These are phyloP conservation scores for Acanthamoeba lenticulata DNA, from an alignment of 208 protist species.

Conservation along the genomic window DNA sequence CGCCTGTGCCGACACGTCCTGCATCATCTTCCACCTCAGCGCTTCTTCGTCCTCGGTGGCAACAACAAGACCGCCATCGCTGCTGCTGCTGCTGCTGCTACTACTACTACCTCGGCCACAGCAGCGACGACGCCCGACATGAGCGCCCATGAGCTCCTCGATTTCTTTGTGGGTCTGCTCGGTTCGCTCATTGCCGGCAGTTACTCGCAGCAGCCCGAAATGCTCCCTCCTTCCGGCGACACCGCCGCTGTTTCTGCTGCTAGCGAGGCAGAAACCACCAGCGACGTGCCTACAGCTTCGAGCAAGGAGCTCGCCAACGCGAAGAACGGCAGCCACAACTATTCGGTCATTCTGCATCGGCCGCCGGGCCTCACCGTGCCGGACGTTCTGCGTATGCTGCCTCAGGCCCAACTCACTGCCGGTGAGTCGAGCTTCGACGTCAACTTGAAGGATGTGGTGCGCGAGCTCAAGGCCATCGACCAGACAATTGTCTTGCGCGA, in stretches of 20 bases:
- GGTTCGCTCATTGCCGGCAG: neutral
- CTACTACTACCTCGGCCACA: neutral
- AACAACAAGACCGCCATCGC: neutral
- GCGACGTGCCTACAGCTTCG: neutral
- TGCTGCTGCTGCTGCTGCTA: neutral
- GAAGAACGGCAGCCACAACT: neutral
- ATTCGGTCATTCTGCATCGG: constrained; percentile 21
- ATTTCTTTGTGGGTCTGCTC: constrained; percentile 1
- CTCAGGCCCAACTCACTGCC: neutral
- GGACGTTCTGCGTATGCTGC: constrained; percentile 18
- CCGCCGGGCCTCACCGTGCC: neutral
- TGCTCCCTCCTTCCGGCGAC: neutral
- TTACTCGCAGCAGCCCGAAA: too few species aligned
- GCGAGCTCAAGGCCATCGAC: constrained; percentile 31
- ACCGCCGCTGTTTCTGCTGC: too few species aligned
- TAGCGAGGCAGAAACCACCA: too few species aligned
- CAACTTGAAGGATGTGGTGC: constrained; percentile 21
- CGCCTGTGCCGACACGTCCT: constrained; percentile 33
- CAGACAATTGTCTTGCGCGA: constrained; percentile 15
- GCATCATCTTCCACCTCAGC: neutral
- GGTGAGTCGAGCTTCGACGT: neutral
- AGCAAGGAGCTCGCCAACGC: neutral
- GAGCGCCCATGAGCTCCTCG: constrained; percentile 27
- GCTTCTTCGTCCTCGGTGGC: neutral
- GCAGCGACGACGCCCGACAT: neutral